These are phyloP conservation scores for Venturia carpophila DNA, from an alignment of 2,329 filamentous ascomycete genomes.

Conservation along the genomic window DNA sequence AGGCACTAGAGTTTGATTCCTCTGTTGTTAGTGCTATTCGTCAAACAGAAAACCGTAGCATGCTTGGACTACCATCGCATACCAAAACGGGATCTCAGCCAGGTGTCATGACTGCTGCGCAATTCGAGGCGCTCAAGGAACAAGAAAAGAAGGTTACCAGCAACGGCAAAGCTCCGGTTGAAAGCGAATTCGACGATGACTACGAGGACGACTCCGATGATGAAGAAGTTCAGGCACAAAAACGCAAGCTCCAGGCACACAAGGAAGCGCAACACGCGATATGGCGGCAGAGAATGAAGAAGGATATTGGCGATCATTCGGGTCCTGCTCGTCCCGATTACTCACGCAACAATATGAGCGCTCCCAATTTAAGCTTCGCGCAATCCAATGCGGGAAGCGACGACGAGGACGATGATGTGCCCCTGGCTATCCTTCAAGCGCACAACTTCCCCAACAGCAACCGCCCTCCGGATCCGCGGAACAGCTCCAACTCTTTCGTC, in stretches of 20 bases:
- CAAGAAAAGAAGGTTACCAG: constrained; percentile 46
- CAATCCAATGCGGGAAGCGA: constrained; percentile 8
- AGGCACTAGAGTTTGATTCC: constrained; percentile 1
- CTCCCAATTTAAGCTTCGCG: constrained; percentile 48
- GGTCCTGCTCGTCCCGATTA: constrained; percentile 46
- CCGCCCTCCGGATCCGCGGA: constrained; percentile 16
- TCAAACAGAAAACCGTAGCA: constrained; percentile 7
- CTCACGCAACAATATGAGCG: constrained; percentile 51
- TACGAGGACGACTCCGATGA: constrained; percentile 70
- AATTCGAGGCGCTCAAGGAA: constrained; percentile 58
- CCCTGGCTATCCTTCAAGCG: constrained; percentile 75
- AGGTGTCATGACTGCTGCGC: constrained; percentile 73
- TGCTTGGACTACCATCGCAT: constrained; percentile 13
- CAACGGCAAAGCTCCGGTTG: constrained; percentile 44
- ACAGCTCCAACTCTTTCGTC: constrained; percentile 13
- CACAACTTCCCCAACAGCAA: constrained; percentile 57
- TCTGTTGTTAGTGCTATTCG: constrained; percentile 5
- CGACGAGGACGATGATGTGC: constrained; percentile 74
- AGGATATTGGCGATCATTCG: constrained; percentile 69
- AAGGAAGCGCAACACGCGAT: constrained; percentile 82
- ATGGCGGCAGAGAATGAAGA: constrained; percentile 94
- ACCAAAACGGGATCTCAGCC: constrained; percentile 40
- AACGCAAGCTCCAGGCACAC: constrained; percentile 14
- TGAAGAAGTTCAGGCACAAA: constrained; percentile 4
- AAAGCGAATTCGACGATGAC: constrained; percentile 52